Percentiles rank a stretch among this genome's conserved stretches.
Conservation (phyloP, 106 monocot genomes). For the Platanthera guangdongensis region DNA sequence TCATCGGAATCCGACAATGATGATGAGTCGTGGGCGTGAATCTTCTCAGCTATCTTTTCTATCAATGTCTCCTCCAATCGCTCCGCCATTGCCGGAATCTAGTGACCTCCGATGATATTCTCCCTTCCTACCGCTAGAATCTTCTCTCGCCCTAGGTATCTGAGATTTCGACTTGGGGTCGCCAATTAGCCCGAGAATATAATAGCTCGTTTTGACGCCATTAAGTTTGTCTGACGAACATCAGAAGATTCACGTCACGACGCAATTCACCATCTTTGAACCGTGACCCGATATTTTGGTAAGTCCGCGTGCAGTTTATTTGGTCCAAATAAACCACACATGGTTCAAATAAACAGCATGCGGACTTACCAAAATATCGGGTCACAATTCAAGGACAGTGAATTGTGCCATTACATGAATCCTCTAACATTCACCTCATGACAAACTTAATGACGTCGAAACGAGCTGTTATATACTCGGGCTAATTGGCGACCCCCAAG, state of each 20-base stretch:
- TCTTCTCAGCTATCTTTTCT: conserved; percentile 42
- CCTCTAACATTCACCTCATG: background rate
- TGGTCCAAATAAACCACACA: no score
- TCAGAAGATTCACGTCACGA: no score
- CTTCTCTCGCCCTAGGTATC: background rate
- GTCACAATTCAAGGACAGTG: no score
- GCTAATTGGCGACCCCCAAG: background rate
- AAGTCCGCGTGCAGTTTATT: no score
- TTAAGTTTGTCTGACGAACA: background rate
- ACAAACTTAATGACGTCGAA: background rate
- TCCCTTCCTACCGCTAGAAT: background rate
- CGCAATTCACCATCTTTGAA: no score
- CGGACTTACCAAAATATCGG: no score
- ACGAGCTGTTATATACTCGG: background rate
- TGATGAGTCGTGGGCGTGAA: conserved; percentile 23
- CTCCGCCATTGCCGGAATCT: conserved; percentile 17
- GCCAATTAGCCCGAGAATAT: background rate
- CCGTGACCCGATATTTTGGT: no score
- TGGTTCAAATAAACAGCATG: no score
- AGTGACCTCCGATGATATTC: background rate
- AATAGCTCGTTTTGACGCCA: background rate
- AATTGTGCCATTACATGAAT: no score
- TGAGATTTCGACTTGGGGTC: background rate
- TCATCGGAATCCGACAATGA: conserved; percentile 33
- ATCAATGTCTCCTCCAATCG: conserved; percentile 11